Evolutionary conservation across 225 moss, liverwort and hornwort species (phyloP).

Genomic region (Thuidium tamariscinum): DNA sequence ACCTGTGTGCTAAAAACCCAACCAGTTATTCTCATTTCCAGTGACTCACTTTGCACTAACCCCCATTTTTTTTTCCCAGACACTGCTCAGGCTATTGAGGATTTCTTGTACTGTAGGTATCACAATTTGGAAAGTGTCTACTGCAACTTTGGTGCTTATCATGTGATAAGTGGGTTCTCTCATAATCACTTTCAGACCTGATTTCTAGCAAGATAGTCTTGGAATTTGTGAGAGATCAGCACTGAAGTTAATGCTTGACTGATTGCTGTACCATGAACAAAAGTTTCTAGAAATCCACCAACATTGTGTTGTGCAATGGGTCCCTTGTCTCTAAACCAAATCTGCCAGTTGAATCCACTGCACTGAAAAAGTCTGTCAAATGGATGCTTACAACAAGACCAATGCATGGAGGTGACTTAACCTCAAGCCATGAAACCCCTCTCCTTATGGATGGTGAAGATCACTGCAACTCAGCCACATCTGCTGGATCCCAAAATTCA

Average conservation of each 20-base stretch:
- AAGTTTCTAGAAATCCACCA: neutral
- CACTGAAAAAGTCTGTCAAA: neutral
- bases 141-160: neutral
- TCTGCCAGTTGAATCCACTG: neutral
- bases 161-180: neutral
- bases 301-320: neutral
- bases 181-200: neutral
- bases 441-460: neutral
- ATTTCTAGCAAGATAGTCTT: neutral
- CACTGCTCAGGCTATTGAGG: neutral
- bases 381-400: neutral
- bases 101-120: neutral
- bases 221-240: neutral
- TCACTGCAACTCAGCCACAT: neutral
- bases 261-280: neutral
- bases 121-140: neutral
- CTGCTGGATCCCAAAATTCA: neutral
- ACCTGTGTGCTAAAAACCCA: neutral
- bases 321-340: neutral
- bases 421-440: neutral
- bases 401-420: neutral
- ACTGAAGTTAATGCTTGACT: neutral
- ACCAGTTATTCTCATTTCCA: neutral
- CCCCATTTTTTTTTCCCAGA: fast-evolving
- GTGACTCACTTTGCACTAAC: neutral